phyloP scores from a whole-genome alignment of 306 rosid genomes.

The Parietaria judaica region DNA sequence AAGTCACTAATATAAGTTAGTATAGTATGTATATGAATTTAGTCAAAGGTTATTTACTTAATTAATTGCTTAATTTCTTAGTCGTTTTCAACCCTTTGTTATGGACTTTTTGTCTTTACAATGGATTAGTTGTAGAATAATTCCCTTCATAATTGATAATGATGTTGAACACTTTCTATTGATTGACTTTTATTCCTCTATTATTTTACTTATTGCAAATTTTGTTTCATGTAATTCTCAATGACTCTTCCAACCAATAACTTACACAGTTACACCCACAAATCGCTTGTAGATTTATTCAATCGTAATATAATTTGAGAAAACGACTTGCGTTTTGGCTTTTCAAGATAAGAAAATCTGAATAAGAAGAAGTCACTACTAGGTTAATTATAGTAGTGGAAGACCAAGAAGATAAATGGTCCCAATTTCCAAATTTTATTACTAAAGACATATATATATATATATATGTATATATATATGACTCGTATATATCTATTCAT shows the following conservation, averaged over 20 bases:
- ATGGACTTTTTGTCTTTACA: neutral
- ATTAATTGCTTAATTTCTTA: neutral
- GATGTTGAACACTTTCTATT: neutral
- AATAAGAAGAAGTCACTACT: too few relatives aligned
- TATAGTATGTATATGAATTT: neutral
- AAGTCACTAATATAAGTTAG: too few relatives aligned
- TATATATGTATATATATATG: too few relatives aligned
- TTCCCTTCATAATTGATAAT: neutral
- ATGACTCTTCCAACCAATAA: neutral
- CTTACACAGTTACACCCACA: neutral
- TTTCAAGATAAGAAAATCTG: neutral
- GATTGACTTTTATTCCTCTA: neutral
- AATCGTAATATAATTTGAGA: neutral
- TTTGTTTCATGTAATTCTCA: neutral
- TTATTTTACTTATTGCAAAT: neutral
- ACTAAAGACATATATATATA: too few relatives aligned
- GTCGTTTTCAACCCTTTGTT: too few relatives aligned
- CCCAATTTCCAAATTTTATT: too few relatives aligned
- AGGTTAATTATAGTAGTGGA: too few relatives aligned
- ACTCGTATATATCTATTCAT: too few relatives aligned
- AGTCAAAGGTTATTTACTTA: neutral
- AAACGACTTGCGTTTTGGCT: neutral
- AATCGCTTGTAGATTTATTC: neutral
- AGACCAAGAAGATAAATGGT: too few relatives aligned
- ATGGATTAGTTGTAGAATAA: conserved; percentile 2